Percentiles rank a stretch among this genome's conserved stretches.
These are phyloP conservation scores for Astrocystis sublimbata DNA, from an alignment of 495 filamentous ascomycete genomes.

Conservation along the genomic window DNA sequence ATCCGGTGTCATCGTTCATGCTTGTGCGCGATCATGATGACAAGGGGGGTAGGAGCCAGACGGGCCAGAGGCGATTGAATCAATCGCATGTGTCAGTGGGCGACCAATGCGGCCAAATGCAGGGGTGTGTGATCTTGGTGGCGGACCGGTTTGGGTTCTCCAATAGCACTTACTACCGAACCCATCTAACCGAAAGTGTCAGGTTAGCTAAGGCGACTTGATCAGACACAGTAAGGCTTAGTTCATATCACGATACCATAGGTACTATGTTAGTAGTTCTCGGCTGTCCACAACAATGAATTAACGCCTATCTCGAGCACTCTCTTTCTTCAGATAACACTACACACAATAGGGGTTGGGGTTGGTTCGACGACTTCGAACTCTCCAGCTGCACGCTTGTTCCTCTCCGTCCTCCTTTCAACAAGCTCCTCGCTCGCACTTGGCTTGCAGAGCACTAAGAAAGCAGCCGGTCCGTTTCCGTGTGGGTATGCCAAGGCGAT, in stretches of 20 bases:
- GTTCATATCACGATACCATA: too few species aligned
- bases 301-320: not conserved
- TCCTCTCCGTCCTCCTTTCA: too few species aligned
- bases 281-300: too few species aligned
- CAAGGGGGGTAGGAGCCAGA: not conserved
- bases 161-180: not conserved
- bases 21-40: not conserved
- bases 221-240: not conserved
- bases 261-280: too few species aligned
- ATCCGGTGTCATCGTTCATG: slow-evolving; percentile 9
- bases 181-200: too few species aligned
- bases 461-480: not conserved
- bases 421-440: too few species aligned
- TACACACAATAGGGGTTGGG: not conserved
- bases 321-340: not conserved
- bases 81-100: not conserved
- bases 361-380: too few species aligned
- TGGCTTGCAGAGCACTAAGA: too few species aligned
- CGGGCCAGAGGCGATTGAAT: not conserved
- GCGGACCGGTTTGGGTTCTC: not conserved
- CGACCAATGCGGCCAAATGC: slow-evolving; percentile 1
- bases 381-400: not conserved
- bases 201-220: not conserved
- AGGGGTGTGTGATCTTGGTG: not conserved
- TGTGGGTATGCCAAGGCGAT: not conserved